Conservation (phyloP, 2,329 filamentous ascomycete genomes). For the Hypomyces rosellus region DNA sequence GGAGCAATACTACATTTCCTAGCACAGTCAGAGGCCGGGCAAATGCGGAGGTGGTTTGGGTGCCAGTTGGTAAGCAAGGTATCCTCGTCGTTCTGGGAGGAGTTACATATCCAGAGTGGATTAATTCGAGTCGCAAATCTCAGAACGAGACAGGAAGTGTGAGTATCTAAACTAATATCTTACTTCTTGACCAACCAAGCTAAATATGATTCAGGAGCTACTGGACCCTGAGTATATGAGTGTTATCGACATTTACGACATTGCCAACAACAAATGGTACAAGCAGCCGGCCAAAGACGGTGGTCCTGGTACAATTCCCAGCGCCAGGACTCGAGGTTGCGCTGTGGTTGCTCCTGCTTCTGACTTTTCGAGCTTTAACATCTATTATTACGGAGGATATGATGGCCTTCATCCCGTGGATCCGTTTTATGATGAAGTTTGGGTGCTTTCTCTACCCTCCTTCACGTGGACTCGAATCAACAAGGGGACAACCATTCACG, state of each 20-base stretch:
- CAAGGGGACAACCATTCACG: constrained; percentile 43
- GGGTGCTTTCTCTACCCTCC: constrained; percentile 71
- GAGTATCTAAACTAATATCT: constrained; percentile 14
- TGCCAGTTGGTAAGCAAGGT: constrained; percentile 70
- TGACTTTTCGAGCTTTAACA: constrained; percentile 69
- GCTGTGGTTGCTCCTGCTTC: constrained; percentile 66
- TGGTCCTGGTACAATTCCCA: constrained; percentile 41
- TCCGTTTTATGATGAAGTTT: constrained; percentile 60
- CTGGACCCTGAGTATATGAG: constrained; percentile 66
- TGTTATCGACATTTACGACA: constrained; percentile 70
- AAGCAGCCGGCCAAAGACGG: constrained; percentile 58
- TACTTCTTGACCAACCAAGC: neutral
- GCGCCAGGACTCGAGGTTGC: constrained; percentile 55
- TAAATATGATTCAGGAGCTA: constrained; percentile 37
- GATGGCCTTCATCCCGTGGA: constrained; percentile 38
- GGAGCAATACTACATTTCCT: constrained; percentile 52
- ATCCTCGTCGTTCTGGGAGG: constrained; percentile 74
- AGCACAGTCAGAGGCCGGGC: constrained; percentile 46
- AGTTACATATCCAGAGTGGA: constrained; percentile 55
- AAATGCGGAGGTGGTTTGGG: constrained; percentile 62
- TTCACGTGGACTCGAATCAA: constrained; percentile 67
- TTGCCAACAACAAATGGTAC: constrained; percentile 61
- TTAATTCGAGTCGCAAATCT: constrained; percentile 19
- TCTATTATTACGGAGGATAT: constrained; percentile 81
- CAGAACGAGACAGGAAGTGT: constrained; percentile 27